Evolutionary conservation across 1,284 basidiomycete species (phyloP), one percentile per base, ranked within the genome.

Genomic region (Irpex rosettiformis): DNA sequence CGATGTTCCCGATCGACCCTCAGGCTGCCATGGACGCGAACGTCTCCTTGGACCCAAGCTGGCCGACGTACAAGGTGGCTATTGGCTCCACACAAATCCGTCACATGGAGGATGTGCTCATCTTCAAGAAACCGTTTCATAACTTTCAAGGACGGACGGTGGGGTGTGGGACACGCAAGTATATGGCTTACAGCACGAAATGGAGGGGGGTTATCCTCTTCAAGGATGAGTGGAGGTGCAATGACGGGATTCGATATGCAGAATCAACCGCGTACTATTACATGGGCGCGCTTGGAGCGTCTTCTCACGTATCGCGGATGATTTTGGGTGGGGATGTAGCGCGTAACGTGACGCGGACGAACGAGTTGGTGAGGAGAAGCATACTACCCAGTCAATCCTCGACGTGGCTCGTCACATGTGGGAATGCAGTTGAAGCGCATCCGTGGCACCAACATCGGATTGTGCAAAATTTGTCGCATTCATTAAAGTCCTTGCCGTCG

Each of bases 141-240:
- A 37, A 8, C 11, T 11, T 8, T 2, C 33, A 37, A 37, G 33
- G 33, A 16, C 11, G 16, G 16, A 37, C 48, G n/a, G n/a, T 47
- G 18, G 54, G 54, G 10, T 28, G 43, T 24, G 43, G 25, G 13
- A 56, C 54, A 10, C 54, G 54, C 27, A 45, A 28, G 6, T 56
- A 56, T 30, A 18, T 56, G 16, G 54, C 54, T 8, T 56, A 56
- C 43, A 45, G 48, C 54, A 13, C 33, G n/a, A 24, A 45, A 21
- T 18, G 16, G 22, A 29, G n/a, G 18, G 13, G 27, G 25, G 42
- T 56, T n/a, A 43, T 56, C n/a, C 18, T 47, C 30, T 29, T 56
- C 40, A 56, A 56, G 22, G 54, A 56, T 43, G 21, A 21, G 16
- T 56, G 54, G 53, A 42, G 54, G 5, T 13, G 24, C 18, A 27